phyloP scores from a whole-genome alignment of 2,329 filamentous ascomycete genomes.

The Colletotrichum cuscutae region DNA sequence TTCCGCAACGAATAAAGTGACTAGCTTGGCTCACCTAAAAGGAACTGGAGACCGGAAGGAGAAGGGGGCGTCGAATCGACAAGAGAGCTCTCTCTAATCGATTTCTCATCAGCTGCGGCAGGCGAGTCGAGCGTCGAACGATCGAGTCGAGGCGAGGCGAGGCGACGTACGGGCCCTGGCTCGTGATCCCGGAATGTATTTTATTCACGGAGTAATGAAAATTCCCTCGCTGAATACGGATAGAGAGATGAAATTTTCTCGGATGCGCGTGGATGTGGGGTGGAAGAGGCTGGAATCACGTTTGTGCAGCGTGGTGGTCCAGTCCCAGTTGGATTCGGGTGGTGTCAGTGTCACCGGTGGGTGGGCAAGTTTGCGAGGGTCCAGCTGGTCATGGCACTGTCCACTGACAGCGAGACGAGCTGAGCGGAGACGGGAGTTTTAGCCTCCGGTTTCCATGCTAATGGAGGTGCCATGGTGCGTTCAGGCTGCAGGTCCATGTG shows the following conservation, averaged over 20 bases:
- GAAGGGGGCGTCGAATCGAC: slow-evolving; percentile 10
- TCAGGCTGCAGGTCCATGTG: neutral
- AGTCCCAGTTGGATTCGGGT: slow-evolving; percentile 4
- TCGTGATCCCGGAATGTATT: slow-evolving; percentile 34
- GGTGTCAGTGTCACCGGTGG: slow-evolving; percentile 26
- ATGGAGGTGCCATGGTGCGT: neutral
- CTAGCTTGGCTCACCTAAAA: slow-evolving; percentile 33
- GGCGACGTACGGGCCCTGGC: slow-evolving; percentile 18
- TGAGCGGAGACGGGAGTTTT: slow-evolving; percentile 34
- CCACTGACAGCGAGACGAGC: slow-evolving; percentile 24
- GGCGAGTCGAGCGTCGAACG: slow-evolving; percentile 8
- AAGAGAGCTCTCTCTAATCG: slow-evolving; percentile 2
- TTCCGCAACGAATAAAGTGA: slow-evolving; percentile 33
- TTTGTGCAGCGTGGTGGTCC: slow-evolving; percentile 16
- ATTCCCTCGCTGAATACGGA: slow-evolving; percentile 11
- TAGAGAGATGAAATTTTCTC: slow-evolving; percentile 22
- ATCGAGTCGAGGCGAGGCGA: slow-evolving; percentile 5
- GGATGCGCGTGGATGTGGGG: slow-evolving; percentile 29
- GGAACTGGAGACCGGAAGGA: slow-evolving; percentile 14
- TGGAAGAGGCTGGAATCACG: slow-evolving; percentile 34
- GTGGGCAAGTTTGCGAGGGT: slow-evolving; percentile 25
- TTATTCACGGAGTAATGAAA: slow-evolving; percentile 21
- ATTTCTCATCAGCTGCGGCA: neutral
- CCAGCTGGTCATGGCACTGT: neutral
- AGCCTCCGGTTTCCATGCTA: slow-evolving; percentile 29